phyloP scores from a whole-genome alignment of 345 rosid genomes.

The Eucalyptus melliodora region DNA sequence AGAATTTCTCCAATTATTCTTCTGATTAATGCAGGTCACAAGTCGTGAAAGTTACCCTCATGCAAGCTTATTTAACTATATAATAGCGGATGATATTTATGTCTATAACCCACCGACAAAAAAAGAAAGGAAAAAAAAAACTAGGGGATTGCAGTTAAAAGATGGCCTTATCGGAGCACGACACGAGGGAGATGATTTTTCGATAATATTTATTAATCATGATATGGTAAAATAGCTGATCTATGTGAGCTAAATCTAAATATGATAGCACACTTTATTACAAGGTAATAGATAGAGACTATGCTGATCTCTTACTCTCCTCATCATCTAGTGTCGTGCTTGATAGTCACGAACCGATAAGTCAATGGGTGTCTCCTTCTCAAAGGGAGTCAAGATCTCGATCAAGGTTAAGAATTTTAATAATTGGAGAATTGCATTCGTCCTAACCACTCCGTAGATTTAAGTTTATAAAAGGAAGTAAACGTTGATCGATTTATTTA shows the following conservation, averaged over 20 bases:
- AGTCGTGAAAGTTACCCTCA: background rate
- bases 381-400: background rate
- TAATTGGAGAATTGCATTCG: fast-evolving
- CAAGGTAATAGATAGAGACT: background rate
- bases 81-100: background rate
- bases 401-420: background rate
- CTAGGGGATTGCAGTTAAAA: background rate
- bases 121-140: background rate
- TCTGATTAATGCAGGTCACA: background rate
- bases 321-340: background rate
- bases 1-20: background rate
- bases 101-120: background rate
- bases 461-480: background rate
- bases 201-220: background rate
- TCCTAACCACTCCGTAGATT: background rate
- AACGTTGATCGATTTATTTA: background rate
- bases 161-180: background rate
- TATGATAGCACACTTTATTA: background rate
- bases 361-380: background rate
- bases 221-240: background rate
- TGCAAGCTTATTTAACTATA: background rate
- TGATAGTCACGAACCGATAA: background rate
- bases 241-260: background rate
- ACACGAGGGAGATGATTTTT: background rate
- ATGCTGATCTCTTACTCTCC: background rate